These are phyloP conservation scores for Eucalyptus regnans DNA, from an alignment of 345 rosid genomes.

Conservation along the genomic window DNA sequence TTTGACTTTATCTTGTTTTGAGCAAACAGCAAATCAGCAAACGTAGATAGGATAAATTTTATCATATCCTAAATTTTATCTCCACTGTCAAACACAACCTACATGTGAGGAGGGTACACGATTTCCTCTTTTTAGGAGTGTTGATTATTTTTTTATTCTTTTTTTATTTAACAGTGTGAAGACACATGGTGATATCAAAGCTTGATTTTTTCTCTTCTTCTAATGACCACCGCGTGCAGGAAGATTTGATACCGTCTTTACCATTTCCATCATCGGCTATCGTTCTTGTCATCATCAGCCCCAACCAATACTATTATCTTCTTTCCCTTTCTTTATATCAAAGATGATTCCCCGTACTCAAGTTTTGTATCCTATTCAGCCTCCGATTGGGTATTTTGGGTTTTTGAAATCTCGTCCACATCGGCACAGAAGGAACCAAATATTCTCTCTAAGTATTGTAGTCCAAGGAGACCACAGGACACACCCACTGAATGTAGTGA, in stretches of 20 bases:
- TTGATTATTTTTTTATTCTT: not conserved
- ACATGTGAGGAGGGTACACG: not conserved
- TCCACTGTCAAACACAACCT: rapidly evolving
- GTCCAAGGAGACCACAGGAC: rapidly evolving
- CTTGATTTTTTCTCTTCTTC: not conserved
- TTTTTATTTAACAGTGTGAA: not conserved
- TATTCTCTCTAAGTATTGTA: not conserved
- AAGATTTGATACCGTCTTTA: not conserved
- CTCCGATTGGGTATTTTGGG: not conserved
- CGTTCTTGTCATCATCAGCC: not conserved
- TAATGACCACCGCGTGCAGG: rapidly evolving
- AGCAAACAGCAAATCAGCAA: rapidly evolving
- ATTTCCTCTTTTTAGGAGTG: not conserved
- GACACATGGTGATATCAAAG: not conserved
- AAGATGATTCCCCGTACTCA: not conserved
- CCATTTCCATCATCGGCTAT: not conserved
- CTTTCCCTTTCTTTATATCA: not conserved
- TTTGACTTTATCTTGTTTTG: too few species aligned
- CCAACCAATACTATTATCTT: not conserved
- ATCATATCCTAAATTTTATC: too few species aligned
- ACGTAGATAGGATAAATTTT: rapidly evolving
- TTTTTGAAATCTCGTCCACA: not conserved
- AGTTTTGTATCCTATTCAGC: not conserved
- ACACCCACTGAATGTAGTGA: not conserved
- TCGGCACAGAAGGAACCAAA: not conserved